Percentiles rank a stretch among this genome's conserved stretches.
Evolutionary conservation across 805 yeast genomes (phyloP).

Genomic region (Candida easanensis): DNA sequence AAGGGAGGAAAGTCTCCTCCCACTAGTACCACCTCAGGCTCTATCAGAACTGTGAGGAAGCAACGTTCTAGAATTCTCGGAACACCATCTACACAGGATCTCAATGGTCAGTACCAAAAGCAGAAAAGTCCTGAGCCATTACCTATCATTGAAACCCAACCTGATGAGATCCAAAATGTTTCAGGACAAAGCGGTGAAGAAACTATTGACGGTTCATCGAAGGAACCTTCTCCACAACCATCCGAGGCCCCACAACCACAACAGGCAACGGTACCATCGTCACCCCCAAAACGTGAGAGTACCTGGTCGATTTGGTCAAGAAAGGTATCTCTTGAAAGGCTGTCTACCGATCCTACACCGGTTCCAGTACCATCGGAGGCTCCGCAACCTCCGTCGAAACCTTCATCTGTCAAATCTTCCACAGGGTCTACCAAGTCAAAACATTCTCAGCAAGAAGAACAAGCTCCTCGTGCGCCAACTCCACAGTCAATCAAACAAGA

Average conservation of each 20-base stretch:
- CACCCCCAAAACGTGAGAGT: conserved; percentile 12
- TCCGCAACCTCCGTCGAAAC: not conserved
- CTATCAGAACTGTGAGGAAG: conserved; percentile 4
- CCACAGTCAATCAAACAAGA: not conserved
- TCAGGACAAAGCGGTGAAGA: not conserved
- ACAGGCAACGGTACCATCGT: not conserved
- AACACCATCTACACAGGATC: conserved; percentile 9
- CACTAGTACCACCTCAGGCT: not conserved
- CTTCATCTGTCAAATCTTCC: conserved; percentile 5
- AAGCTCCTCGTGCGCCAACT: not conserved
- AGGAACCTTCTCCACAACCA: conserved; percentile 1
- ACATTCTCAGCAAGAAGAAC: not conserved
- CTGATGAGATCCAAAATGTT: not conserved
- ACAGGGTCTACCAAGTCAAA: not conserved
- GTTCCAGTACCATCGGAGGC: no score
- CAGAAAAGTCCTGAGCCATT: not conserved
- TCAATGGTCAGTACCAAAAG: conserved; percentile 1
- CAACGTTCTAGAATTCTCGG: conserved; percentile 14
- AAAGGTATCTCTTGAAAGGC: conserved; percentile 4
- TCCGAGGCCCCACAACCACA: not conserved
- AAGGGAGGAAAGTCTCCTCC: not conserved
- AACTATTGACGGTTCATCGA: not conserved
- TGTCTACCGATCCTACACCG: conserved; percentile 1
- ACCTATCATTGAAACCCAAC: not conserved
- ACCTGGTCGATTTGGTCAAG: conserved; percentile 16